Evolutionary conservation across 768 basidiomycete genomes (phyloP).

Genomic region (Collybia sp.): DNA sequence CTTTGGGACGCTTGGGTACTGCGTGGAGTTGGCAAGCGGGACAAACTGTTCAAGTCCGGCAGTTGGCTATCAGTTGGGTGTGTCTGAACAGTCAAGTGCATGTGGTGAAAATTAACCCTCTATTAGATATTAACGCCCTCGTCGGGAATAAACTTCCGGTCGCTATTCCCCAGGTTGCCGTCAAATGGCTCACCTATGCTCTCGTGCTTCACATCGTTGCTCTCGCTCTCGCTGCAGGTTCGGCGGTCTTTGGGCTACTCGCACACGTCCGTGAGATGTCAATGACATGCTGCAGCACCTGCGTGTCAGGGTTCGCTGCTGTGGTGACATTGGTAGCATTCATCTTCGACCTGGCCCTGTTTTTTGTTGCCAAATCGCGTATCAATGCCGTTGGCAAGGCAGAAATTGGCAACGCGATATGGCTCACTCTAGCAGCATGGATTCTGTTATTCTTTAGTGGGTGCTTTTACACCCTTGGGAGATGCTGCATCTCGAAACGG

Average conservation of each 20-base stretch:
- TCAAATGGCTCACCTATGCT: conserved; percentile 95
- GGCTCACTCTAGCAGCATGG: conserved; percentile 88
- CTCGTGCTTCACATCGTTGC: conserved; percentile 92
- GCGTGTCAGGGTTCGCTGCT: conserved; percentile 78
- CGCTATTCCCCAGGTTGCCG: conserved; percentile 74
- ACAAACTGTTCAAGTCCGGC: conserved; percentile 75
- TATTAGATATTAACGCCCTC: conserved; percentile 73
- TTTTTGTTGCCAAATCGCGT: conserved; percentile 83
- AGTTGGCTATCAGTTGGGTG: conserved; percentile 87
- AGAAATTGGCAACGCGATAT: conserved; percentile 81
- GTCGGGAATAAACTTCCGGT: conserved; percentile 64
- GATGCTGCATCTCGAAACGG: conserved; percentile 74
- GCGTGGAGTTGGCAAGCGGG: conserved; percentile 48
- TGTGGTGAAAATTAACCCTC: conserved; percentile 5
- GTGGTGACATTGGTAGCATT: conserved; percentile 79
- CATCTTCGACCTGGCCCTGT: conserved; percentile 88
- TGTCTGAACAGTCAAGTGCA: conserved; percentile 17
- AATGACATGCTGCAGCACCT: conserved; percentile 80
- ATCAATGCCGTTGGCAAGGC: conserved; percentile 80
- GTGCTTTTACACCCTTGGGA: conserved; percentile 80
- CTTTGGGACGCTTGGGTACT: conserved; percentile 91
- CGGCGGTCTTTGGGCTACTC: conserved; percentile 79
- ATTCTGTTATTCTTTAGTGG: conserved; percentile 85
- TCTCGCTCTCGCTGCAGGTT: conserved; percentile 63
- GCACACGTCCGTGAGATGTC: conserved; percentile 86